These are phyloP conservation scores for Gossypium bickii DNA, from an alignment of 345 rosid genomes.

Conservation along the genomic window DNA sequence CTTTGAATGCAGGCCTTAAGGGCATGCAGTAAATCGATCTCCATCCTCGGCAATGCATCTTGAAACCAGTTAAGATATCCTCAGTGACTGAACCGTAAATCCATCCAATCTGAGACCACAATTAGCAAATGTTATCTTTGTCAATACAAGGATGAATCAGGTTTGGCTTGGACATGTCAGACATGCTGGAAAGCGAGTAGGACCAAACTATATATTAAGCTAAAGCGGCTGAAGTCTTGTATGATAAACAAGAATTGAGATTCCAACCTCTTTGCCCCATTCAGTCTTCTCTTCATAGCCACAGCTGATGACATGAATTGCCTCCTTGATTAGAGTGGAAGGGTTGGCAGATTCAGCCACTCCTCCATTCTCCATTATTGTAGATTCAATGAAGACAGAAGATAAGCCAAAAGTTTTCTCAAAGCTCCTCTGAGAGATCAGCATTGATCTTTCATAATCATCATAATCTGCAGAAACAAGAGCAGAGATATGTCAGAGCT, in stretches of 20 bases:
- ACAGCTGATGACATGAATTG: constrained; percentile 92
- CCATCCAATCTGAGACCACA: constrained; percentile 77
- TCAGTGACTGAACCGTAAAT: constrained; percentile 94
- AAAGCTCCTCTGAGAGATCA: constrained; percentile 83
- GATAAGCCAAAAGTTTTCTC: constrained; percentile 97
- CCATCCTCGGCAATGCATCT: constrained; percentile 99
- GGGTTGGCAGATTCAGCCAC: constrained; percentile 85
- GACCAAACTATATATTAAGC: neutral
- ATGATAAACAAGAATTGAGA: neutral
- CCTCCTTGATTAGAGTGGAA: constrained; percentile 81
- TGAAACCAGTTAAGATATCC: constrained; percentile 91
- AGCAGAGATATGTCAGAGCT: neutral
- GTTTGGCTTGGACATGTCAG: too few species aligned
- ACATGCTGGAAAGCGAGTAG: neutral
- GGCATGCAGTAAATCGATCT: constrained; percentile 98
- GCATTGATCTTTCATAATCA: constrained; percentile 87
- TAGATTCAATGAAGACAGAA: constrained; percentile 91
- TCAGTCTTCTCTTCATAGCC: constrained; percentile 93
- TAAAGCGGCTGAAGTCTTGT: too few species aligned
- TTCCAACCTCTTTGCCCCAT: constrained; percentile 94
- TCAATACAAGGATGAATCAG: neutral
- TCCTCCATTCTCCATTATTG: constrained; percentile 86
- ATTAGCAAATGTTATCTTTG: neutral
- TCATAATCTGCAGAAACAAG: constrained; percentile 60
- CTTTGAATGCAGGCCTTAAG: constrained; percentile 92